Conservation (phyloP, 208 protist genomes). For the Sergeia podlipaevii region DNA sequence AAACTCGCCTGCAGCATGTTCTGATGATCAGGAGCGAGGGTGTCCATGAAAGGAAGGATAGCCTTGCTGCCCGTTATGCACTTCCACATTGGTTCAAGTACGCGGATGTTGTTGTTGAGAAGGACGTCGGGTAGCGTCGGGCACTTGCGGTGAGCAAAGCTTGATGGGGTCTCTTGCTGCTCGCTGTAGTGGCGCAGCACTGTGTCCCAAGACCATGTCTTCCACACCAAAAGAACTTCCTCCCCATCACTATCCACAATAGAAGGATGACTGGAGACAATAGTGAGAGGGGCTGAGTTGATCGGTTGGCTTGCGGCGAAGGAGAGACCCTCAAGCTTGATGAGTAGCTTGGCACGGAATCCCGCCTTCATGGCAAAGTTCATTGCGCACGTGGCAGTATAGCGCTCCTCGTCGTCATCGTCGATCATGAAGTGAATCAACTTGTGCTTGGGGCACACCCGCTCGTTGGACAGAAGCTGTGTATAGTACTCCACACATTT, state of each 20-base stretch:
- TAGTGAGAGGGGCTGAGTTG: conserved; percentile 13
- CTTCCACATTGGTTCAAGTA: conserved; percentile 83
- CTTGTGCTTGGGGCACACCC: conserved; percentile 37
- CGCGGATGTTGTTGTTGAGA: conserved; percentile 63
- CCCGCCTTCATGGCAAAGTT: conserved; percentile 48
- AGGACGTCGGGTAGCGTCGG: conserved; percentile 70
- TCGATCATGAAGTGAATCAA: conserved; percentile 86
- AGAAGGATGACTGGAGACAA: conserved; percentile 22
- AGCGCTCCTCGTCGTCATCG: conserved; percentile 80
- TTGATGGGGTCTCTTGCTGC: conserved; percentile 17
- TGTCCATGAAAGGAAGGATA: conserved; percentile 72
- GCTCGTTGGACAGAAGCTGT: conserved; percentile 31
- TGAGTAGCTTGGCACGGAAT: conserved; percentile 65
- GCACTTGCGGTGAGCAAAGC: background rate
- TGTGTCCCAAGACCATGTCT: conserved; percentile 86
- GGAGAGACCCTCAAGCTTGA: conserved; percentile 49
- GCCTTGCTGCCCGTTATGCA: conserved; percentile 73
- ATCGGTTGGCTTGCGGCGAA: conserved; percentile 17
- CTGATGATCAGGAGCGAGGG: conserved; percentile 45
- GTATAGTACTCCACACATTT: conserved; percentile 58
- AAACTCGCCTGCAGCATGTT: conserved; percentile 68
- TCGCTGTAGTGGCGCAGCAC: conserved; percentile 56
- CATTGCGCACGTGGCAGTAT: conserved; percentile 74
- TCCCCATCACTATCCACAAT: conserved; percentile 69
- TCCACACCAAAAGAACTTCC: conserved; percentile 78